Conservation (phyloP, 257 asterid species). For the Orobanche coerulescens region DNA sequence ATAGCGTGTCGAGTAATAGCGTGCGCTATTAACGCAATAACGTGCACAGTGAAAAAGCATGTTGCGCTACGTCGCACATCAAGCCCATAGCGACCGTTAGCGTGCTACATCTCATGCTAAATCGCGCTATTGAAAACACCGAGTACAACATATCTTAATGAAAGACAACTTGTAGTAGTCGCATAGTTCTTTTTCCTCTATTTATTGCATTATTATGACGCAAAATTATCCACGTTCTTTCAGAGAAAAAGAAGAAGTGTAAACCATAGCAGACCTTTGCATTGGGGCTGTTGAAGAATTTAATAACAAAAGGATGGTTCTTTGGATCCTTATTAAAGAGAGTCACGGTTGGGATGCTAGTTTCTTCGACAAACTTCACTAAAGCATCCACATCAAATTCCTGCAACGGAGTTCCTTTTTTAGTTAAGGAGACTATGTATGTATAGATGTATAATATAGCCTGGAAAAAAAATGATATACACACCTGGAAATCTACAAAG, state of each 20-base stretch:
- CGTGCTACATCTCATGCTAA: no score
- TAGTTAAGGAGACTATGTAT: conserved; percentile 16
- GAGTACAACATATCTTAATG: not conserved
- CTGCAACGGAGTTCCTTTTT: conserved; percentile 35
- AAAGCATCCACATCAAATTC: conserved; percentile 76
- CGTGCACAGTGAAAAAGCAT: no score
- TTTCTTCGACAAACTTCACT: conserved; percentile 65
- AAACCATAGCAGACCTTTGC: conserved; percentile 46
- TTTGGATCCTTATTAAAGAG: conserved; percentile 71
- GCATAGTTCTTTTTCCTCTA: not conserved
- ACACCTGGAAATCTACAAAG: conserved; percentile 69
- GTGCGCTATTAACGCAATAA: no score
- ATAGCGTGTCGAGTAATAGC: no score
- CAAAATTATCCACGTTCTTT: not conserved
- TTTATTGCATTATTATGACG: not conserved
- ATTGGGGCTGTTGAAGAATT: conserved; percentile 55
- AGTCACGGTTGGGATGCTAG: conserved; percentile 70
- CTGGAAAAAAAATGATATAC: not conserved
- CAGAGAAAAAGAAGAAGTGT: conserved; percentile 11
- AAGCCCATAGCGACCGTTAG: no score
- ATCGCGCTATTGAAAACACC: no score
- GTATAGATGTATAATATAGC: not conserved
- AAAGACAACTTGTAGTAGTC: conserved; percentile 1
- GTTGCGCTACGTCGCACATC: no score
- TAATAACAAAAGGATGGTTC: conserved; percentile 68